Percentiles rank a stretch among this genome's conserved stretches.
phyloP scores from a whole-genome alignment of 108 stramenopile species.

The Nitzschia palea region DNA sequence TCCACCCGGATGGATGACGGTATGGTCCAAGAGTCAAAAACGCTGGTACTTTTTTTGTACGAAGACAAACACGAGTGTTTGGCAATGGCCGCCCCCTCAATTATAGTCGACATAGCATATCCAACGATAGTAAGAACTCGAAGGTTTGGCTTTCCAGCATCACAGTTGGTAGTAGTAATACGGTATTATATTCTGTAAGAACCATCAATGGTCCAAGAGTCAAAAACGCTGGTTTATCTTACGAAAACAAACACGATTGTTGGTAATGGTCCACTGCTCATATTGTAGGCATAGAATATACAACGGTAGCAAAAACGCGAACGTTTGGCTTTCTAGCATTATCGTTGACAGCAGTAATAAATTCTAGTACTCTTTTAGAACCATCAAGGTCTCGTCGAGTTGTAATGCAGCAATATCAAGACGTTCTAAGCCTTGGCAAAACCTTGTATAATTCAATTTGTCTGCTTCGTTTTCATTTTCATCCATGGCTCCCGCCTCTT shows the following conservation, averaged over 20 bases:
- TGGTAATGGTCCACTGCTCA: constrained; percentile 69
- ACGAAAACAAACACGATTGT: constrained; percentile 65
- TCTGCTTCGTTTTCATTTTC: constrained; percentile 79
- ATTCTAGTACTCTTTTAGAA: constrained; percentile 55
- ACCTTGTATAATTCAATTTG: constrained; percentile 59
- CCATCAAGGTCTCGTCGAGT: constrained; percentile 82
- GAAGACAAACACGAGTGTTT: constrained; percentile 69
- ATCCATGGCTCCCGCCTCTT: constrained; percentile 56
- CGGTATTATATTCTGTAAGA: too few relatives aligned
- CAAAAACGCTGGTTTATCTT: constrained; percentile 78
- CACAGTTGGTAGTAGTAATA: too few relatives aligned
- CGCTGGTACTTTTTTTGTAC: constrained; percentile 82
- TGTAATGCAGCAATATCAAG: constrained; percentile 65
- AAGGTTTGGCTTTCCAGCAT: too few relatives aligned
- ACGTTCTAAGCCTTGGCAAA: constrained; percentile 78
- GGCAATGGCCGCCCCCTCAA: constrained; percentile 67
- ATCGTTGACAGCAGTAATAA: too few relatives aligned
- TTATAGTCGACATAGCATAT: too few relatives aligned
- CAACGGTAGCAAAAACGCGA: too few relatives aligned
- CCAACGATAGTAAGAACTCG: too few relatives aligned
- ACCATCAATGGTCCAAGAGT: constrained; percentile 77
- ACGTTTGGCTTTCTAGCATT: too few relatives aligned
- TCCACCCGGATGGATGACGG: constrained; percentile 75
- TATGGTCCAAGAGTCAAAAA: constrained; percentile 78
- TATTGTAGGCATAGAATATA: too few relatives aligned